phyloP scores from a whole-genome alignment of 2,329 filamentous ascomycete genomes.

The Cylindrodendrum hubeiense region DNA sequence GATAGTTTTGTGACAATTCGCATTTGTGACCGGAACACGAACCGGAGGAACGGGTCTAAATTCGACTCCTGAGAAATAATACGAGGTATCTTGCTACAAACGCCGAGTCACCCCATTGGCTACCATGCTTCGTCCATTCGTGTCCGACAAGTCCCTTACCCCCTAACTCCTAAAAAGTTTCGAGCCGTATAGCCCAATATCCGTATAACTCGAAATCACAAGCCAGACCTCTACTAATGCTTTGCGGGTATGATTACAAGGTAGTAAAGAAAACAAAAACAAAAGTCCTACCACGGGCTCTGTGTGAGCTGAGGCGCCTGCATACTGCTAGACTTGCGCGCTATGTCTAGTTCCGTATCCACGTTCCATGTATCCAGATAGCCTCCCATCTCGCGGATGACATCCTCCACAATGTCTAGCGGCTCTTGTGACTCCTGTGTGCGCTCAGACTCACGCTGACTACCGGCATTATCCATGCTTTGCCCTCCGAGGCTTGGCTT shows the following conservation, averaged over 20 bases:
- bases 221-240: constrained; percentile 7
- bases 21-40: constrained; percentile 4
- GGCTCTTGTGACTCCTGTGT: constrained; percentile 46
- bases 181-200: constrained; percentile 1
- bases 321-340: constrained; percentile 34
- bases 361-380: constrained; percentile 51
- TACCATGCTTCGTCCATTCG: constrained; percentile 18
- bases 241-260: constrained; percentile 18
- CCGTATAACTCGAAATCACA: constrained; percentile 16
- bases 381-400: constrained; percentile 53
- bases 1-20: constrained; percentile 1
- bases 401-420: constrained; percentile 52
- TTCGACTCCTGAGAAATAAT: constrained; percentile 20
- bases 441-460: constrained; percentile 16
- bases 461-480: constrained; percentile 19
- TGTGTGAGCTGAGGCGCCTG: constrained; percentile 32
- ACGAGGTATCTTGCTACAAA: constrained; percentile 36
- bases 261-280: constrained; percentile 4
- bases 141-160: constrained; percentile 21
- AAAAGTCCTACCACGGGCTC: constrained; percentile 41
- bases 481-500: constrained; percentile 14
- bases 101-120: constrained; percentile 26
- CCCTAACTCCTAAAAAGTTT: constrained; percentile 4
- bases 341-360: constrained; percentile 51
- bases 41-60: constrained; percentile 13